Conservation (phyloP, 805 yeast species). For the Candida yuanshanica region DNA sequence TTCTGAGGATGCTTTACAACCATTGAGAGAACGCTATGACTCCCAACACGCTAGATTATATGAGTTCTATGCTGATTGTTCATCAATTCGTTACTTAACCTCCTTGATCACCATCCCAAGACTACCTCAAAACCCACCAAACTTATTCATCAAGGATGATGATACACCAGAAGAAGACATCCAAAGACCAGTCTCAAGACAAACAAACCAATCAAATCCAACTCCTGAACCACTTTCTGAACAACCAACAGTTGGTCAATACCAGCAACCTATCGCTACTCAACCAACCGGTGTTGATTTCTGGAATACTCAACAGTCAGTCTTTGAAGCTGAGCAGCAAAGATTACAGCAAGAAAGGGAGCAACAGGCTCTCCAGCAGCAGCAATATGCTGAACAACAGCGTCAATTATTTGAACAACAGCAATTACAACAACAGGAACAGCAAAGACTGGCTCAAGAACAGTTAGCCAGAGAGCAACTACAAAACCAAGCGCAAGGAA, state of each 20-base stretch:
- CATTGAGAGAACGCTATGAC: conserved; percentile 64
- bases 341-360: conserved; percentile 58
- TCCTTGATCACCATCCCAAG: conserved; percentile 75
- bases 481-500: conserved; percentile 69
- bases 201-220: conserved; percentile 19
- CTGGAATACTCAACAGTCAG: conserved; percentile 44
- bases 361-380: conserved; percentile 58
- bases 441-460: conserved; percentile 67
- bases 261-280: conserved; percentile 33
- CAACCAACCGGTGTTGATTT: conserved; percentile 53
- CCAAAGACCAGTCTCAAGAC: conserved; percentile 20
- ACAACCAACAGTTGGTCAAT: conserved; percentile 36
- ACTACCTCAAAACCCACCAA: conserved; percentile 33
- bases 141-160: conserved; percentile 23
- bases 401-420: conserved; percentile 68
- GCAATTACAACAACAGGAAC: conserved; percentile 60
- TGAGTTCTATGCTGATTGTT: conserved; percentile 87
- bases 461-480: conserved; percentile 61
- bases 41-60: conserved; percentile 54
- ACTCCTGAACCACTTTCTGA: conserved; percentile 40
- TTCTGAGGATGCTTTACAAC: conserved; percentile 70
- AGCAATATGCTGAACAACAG: conserved; percentile 61
- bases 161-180: conserved; percentile 9
- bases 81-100: conserved; percentile 74
- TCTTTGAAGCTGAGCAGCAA: conserved; percentile 53